Evolutionary conservation across 2,329 filamentous ascomycete genomes (phyloP).

Genomic region (Claviceps paspali): DNA sequence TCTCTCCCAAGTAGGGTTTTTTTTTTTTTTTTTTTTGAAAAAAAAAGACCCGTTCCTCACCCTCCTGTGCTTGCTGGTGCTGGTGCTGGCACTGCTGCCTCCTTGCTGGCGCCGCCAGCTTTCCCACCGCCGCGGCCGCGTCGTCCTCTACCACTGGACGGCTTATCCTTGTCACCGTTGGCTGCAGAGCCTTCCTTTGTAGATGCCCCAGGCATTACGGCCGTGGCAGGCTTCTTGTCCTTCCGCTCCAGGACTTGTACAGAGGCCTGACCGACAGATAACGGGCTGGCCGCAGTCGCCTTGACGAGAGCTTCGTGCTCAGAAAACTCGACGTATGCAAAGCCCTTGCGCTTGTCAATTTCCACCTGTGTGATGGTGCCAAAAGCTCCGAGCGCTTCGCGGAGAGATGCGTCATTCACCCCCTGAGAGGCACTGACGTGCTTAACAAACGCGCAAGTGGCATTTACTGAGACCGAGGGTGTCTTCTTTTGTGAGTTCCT

Average conservation of each 20-base stretch:
- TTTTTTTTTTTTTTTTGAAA: no score
- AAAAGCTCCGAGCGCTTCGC: slow-evolving; percentile 57
- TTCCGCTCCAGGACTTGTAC: slow-evolving; percentile 79
- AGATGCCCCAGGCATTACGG: slow-evolving; percentile 7
- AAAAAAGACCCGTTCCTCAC: no score
- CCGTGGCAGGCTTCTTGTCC: slow-evolving; percentile 32
- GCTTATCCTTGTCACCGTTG: slow-evolving; percentile 12
- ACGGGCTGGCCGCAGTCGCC: slow-evolving; percentile 67
- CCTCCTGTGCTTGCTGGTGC: slow-evolving; percentile 7
- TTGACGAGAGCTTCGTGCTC: slow-evolving; percentile 57
- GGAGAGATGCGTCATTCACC: slow-evolving; percentile 68
- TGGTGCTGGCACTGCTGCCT: not conserved
- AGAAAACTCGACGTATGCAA: slow-evolving; percentile 82
- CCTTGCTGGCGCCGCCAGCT: slow-evolving; percentile 4
- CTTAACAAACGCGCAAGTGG: slow-evolving; percentile 60
- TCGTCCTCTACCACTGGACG: slow-evolving; percentile 15
- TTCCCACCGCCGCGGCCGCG: slow-evolving; percentile 17
- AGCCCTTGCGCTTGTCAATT: slow-evolving; percentile 88
- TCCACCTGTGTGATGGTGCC: slow-evolving; percentile 68
- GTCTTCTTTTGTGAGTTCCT: slow-evolving; percentile 21
- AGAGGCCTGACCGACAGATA: slow-evolving; percentile 68
- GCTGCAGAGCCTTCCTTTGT: slow-evolving; percentile 3
- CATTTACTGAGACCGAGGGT: slow-evolving; percentile 21
- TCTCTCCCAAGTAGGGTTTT: no score
- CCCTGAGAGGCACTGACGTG: slow-evolving; percentile 82